These are phyloP conservation scores for Candida coleopterorum DNA, from an alignment of 805 yeast species.

Conservation along the genomic window DNA sequence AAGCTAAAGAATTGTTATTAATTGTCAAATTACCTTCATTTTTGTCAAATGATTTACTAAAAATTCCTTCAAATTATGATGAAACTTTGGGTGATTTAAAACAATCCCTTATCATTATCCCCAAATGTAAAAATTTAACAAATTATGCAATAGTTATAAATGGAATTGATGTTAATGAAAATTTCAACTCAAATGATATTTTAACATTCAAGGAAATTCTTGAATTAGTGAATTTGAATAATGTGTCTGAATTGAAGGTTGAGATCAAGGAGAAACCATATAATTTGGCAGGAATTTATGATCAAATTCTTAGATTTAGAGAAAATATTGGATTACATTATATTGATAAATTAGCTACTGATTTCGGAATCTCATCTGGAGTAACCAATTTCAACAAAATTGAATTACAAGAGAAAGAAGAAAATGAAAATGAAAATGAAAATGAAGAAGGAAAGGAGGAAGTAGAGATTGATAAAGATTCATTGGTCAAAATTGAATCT, in stretches of 20 bases:
- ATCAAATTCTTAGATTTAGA: slow-evolving; percentile 61
- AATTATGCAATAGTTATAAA: slow-evolving; percentile 46
- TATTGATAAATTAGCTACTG: slow-evolving; percentile 38
- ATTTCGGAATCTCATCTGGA: slow-evolving; percentile 45
- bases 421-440: slow-evolving; percentile 11
- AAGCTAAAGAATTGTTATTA: slow-evolving; percentile 9
- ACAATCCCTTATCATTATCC: slow-evolving; percentile 53
- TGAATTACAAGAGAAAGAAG: slow-evolving; percentile 30
- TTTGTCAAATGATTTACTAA: slow-evolving; percentile 11
- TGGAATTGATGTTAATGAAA: slow-evolving; percentile 27
- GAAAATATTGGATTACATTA: slow-evolving; percentile 52
- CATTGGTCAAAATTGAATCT: slow-evolving; percentile 17
- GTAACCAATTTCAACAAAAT: slow-evolving; percentile 43
- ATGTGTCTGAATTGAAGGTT: slow-evolving; percentile 32
- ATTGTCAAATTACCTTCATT: slow-evolving; percentile 11
- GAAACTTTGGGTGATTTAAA: slow-evolving; percentile 56
- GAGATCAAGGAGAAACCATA: slow-evolving; percentile 52
- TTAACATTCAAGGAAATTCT: slow-evolving; percentile 22
- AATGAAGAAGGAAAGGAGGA: slow-evolving; percentile 17
- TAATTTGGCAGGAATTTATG: slow-evolving; percentile 53
- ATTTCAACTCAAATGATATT: slow-evolving; percentile 22
- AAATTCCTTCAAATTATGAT: slow-evolving; percentile 26
- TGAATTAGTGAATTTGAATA: slow-evolving; percentile 14
- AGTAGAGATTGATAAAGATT: too few species aligned
- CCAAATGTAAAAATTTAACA: slow-evolving; percentile 56